Evolutionary conservation across 1,284 basidiomycete genomes (phyloP), one percentile per base, ranked within the genome.

Genomic region (Pseudozyma sp.): DNA sequence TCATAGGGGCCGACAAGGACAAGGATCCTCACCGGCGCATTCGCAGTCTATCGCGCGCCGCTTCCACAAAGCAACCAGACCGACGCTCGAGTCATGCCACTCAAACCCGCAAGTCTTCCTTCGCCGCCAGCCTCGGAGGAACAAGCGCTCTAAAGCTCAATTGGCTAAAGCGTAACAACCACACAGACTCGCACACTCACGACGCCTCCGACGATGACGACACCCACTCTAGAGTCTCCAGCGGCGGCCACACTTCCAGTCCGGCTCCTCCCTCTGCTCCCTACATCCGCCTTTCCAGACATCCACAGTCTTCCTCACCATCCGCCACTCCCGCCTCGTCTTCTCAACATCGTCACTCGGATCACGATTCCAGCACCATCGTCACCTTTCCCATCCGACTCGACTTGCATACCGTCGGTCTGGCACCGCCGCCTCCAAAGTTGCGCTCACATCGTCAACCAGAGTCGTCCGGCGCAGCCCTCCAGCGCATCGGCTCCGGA

Each of bases 361-460:
- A 65, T 6, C 52, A 56, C 34, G 58, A 65, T 5, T 24, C 62
- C 3, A 53, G 60, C 8, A 31, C 30, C 4, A 29, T 58, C 17
- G 51, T 66, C 37, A 60, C 65, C 14, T 81, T 81, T 46, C 59
- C 33, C 17, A 70, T 82, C 16, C 70, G 81, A 13, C 68, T 82
- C 30, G 81, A 82, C 47, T 51, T 82, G 19, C 79, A 82, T 53
- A 52, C 48, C 13, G 75, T 79, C 14, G 63, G 62, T 5, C 63
- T 81, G 0, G 80, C 80, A 29, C 66, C 70, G 6, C 58, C 58
- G 13, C 78, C 68, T 35, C 74, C 75, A 35, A 64, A 52, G 43
- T 42, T 67, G 6, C 52, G 58, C 11, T 51, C 53, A 0, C 59
- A 64, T 16, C 70, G 65, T 16, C 51, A 49, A 34, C 29, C 48